Base-by-base conservation (phyloP, 805 yeast genomes). In the Kazachstania taianensis region DNA sequence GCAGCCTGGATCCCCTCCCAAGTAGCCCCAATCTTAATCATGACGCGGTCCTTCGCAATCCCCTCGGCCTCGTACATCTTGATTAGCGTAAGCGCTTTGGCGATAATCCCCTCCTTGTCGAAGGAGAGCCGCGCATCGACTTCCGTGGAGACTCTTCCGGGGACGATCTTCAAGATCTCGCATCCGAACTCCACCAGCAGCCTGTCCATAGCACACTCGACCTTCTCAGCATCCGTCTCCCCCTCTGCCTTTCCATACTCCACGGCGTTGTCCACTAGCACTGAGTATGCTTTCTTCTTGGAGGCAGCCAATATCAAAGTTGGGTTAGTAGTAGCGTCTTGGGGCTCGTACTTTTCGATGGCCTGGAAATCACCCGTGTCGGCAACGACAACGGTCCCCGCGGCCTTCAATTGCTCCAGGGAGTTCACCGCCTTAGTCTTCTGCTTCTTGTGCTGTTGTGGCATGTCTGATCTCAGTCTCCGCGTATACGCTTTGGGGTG, bases 1-100 rank as follows among this genome's bases (percentile, higher is more conserved):
- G 99, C 98, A 52, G 98, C 99, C 67, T 84, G 95, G 63, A 92
- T 92, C 73, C 99, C 99, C 70, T 92, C 98, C 83, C 87, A 92
- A 47, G 98, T 92, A 42, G 97, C 81, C 43, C 98, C 98, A 49
- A 92, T 75, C 75, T 92, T 92, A 69, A 92, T 92, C 59, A 89
- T 75, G 45, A 92, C 74, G 65, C 97, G 76, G 46, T 87, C 95
- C 71, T 85, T 86, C 46, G 66, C 57, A 55, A 92, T 81, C 50
- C 97, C 97, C 53, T 73, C 72, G 41, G 75, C 69, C 69, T 85
- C 71, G 76, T 92, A 92, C 53, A 89, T 73, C 38, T 72, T 77
- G 54, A 92, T 92, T 70, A 92, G 74, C 61, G 86, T 80, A 45
- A 85, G 69, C 39, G 98, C 99, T 75, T 92, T 92, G 67, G 76